Percentiles rank a stretch among this genome's conserved stretches.
These are phyloP conservation scores for Raffaelea albimanens DNA, from an alignment of 2,329 filamentous ascomycete genomes.

Conservation along the genomic window DNA sequence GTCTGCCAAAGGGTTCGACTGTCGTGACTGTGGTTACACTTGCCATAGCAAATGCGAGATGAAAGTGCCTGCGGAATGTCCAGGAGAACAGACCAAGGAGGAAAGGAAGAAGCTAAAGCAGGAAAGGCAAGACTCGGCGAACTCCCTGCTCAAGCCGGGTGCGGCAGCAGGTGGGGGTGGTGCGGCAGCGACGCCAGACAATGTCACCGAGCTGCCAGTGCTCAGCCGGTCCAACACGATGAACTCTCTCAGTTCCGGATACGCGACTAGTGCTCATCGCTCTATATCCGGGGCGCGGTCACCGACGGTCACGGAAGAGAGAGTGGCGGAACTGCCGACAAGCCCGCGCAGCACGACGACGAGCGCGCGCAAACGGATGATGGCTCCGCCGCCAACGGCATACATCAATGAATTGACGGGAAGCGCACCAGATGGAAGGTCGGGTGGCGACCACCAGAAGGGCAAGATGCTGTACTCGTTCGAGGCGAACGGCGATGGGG, in stretches of 20 bases:
- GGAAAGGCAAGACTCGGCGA: conserved; percentile 72
- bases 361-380: conserved; percentile 51
- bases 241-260: conserved; percentile 82
- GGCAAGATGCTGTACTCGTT: conserved; percentile 90
- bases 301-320: conserved; percentile 29
- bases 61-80: conserved; percentile 94
- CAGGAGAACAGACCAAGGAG: conserved; percentile 87
- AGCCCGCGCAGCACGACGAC: conserved; percentile 21
- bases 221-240: conserved; percentile 79
- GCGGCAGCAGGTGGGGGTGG: not conserved
- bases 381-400: conserved; percentile 77
- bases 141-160: conserved; percentile 39
- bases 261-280: conserved; percentile 67
- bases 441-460: conserved; percentile 42
- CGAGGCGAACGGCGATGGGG: conserved; percentile 69
- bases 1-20: conserved; percentile 93
- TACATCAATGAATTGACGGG: conserved; percentile 65
- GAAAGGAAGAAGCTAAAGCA: conserved; percentile 90
- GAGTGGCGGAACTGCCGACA: conserved; percentile 21
- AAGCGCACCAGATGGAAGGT: conserved; percentile 33
- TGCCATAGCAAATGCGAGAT: conserved; percentile 99
- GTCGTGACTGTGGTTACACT: conserved; percentile 91
- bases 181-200: conserved; percentile 24
- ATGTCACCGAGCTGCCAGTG: conserved; percentile 53
- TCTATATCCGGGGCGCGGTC: conserved; percentile 58